These are phyloP conservation scores for Diaporthe vexans DNA, from an alignment of 2,329 filamentous ascomycete species.

Conservation along the genomic window DNA sequence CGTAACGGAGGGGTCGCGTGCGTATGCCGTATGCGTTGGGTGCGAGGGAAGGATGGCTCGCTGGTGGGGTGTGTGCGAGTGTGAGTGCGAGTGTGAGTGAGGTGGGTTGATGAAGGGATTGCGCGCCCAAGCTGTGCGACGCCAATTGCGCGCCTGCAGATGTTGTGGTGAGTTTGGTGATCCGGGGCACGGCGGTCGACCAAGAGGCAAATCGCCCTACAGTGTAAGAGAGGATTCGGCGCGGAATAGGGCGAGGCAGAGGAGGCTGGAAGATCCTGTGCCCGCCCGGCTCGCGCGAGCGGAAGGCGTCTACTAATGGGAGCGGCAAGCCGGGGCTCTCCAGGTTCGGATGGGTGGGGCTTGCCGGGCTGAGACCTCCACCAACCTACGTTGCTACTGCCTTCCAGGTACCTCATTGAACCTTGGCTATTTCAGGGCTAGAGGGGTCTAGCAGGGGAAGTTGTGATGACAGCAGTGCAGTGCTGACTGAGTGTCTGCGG, in stretches of 20 bases:
- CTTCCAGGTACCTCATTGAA: conserved; percentile 17
- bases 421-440: conserved; percentile 3
- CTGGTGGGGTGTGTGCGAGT: background rate
- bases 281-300: conserved; percentile 32
- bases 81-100: no score
- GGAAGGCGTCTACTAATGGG: conserved; percentile 36
- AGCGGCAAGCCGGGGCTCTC: conserved; percentile 25
- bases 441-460: background rate
- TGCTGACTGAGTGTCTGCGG: conserved; percentile 22
- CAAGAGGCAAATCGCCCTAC: background rate
- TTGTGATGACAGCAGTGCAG: conserved; percentile 28
- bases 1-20: conserved; percentile 2
- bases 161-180: conserved; percentile 25
- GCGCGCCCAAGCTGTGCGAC: conserved; percentile 36
- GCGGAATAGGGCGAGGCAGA: conserved; percentile 32
- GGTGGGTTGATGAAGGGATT: background rate
- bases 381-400: conserved; percentile 20
- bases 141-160: conserved; percentile 31
- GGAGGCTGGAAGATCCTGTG: conserved; percentile 26
- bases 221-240: conserved; percentile 24
- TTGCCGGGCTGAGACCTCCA: conserved; percentile 34
- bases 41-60: conserved; percentile 7
- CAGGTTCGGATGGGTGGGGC: conserved; percentile 30
- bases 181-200: conserved; percentile 20
- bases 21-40: no score